Evolutionary conservation across 2,329 filamentous ascomycete species (phyloP), one percentile per base, ranked within the genome.

Genomic region (Fusarium fujikuroi): DNA sequence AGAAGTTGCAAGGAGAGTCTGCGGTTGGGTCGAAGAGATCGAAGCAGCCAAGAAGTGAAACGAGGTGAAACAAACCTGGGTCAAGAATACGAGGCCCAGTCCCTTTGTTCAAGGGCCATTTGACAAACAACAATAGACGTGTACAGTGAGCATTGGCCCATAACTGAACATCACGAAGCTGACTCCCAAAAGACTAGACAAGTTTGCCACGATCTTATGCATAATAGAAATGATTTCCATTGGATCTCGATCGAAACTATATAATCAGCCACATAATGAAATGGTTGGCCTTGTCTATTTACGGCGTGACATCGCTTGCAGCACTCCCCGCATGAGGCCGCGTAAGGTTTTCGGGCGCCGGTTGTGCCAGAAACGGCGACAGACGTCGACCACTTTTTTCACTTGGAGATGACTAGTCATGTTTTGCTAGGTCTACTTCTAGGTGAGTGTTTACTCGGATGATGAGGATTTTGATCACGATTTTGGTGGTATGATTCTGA

Each of bases 1-100:
- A 43, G 59, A 73, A 49, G 70, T 73, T 52, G 71, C 71, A 32
- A 74, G n/a, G 36, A 64, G 39, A 50, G 70, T 73, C 57, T 68
- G 54, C 25, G 47, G 49, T 28, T 73, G 71, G 71, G 39, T 73
- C 44, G 52, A 69, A 42, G 73, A 72, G 61, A 69, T 69, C 42
- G 70, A 73, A 7, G 54, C 42, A 25, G 66, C 23, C 39, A 53
- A 36, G 32, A 36, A 60, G n/a, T 66, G 37, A 67, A 42, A 52
- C n/a, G 16, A 28, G 8, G 37, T 28, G 46, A 54, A 54, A 40
- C 50, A 54, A 28, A 18, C 34, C 7, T 9, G 19, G 50, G 34
- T 18, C 23, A n/a, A n/a, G 19, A 28, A 25, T 25, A 47, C 52
- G 36, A 21, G 39, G 34, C 52, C 44, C 23, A 47, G 32, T 18